Percentiles rank a stretch among this genome's conserved stretches.
Evolutionary conservation across 495 filamentous ascomycete species (phyloP).

Genomic region (Pyrenula aspistea): DNA sequence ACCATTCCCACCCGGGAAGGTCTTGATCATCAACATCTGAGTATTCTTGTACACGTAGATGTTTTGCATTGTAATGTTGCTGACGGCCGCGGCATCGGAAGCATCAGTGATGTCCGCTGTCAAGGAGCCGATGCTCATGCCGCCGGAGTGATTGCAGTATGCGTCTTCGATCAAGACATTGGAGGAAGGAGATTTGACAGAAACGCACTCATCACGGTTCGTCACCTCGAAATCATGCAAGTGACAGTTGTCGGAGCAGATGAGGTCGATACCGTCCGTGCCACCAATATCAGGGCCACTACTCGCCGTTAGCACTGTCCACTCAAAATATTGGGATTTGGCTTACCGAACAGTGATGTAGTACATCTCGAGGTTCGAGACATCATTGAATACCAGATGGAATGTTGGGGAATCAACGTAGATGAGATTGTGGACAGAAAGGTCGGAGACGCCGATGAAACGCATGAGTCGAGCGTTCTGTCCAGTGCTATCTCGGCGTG

Average conservation of each 20-base stretch:
- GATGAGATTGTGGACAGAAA: constrained; percentile 30
- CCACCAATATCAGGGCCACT: constrained; percentile 32
- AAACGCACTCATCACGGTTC: constrained; percentile 36
- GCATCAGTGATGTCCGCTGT: constrained; percentile 17
- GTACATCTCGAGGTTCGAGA: constrained; percentile 29
- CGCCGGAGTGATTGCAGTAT: constrained; percentile 37
- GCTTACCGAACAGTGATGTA: constrained; percentile 25
- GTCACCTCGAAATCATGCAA: constrained; percentile 14
- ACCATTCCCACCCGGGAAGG: constrained; percentile 31
- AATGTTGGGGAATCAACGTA: constrained; percentile 33
- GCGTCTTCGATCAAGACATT: constrained; percentile 35
- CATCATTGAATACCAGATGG: constrained; percentile 28
- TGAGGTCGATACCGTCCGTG: constrained; percentile 27
- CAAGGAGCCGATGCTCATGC: constrained; percentile 32
- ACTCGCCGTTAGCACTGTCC: constrained; percentile 24
- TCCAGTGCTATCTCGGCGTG: constrained; percentile 17
- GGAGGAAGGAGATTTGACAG: constrained; percentile 27
- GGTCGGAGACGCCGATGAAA: constrained; percentile 20
- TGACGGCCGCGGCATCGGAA: constrained; percentile 11
- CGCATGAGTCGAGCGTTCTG: constrained; percentile 17
- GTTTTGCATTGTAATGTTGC: constrained; percentile 20
- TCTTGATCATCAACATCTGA: constrained; percentile 46
- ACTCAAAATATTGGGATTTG: background rate
- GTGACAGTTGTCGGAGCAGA: constrained; percentile 3
- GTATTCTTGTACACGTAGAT: constrained; percentile 31